These are phyloP conservation scores for Malus hybrid DNA, from an alignment of 331 rosid genomes.

Conservation along the genomic window DNA sequence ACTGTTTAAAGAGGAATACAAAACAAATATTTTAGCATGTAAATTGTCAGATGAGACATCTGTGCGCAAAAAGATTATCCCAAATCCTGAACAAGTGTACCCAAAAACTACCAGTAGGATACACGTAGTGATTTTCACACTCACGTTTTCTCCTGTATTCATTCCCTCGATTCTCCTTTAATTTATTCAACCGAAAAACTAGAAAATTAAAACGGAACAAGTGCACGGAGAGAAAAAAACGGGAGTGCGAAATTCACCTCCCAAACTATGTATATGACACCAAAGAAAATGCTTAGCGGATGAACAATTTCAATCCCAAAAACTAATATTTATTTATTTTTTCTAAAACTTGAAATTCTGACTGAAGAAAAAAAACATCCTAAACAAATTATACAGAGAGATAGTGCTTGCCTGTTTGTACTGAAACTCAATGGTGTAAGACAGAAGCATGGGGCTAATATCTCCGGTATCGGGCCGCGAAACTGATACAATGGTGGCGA, in stretches of 20 bases:
- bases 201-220: too few species aligned
- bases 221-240: too few species aligned
- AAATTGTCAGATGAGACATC: neutral
- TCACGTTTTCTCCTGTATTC: too few species aligned
- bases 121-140: too few species aligned
- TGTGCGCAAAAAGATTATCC: neutral
- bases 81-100: neutral
- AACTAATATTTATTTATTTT: too few species aligned
- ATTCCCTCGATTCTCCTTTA: too few species aligned
- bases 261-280: too few species aligned
- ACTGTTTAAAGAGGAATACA: slow-evolving; percentile 28
- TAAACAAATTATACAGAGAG: neutral
- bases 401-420: slow-evolving; percentile 58
- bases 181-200: too few species aligned
- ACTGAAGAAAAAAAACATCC: neutral
- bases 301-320: too few species aligned
- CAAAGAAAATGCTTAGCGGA: too few species aligned
- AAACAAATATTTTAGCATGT: neutral
- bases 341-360: neutral
- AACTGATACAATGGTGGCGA: slow-evolving; percentile 59
- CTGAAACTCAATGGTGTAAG: slow-evolving; percentile 68
- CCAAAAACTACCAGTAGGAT: neutral
- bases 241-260: too few species aligned
- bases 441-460: slow-evolving; percentile 71
- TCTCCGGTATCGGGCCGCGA: slow-evolving; percentile 76